phyloP scores from a whole-genome alignment of 2,329 filamentous ascomycete genomes.

The Cladobotryum protrusum region DNA sequence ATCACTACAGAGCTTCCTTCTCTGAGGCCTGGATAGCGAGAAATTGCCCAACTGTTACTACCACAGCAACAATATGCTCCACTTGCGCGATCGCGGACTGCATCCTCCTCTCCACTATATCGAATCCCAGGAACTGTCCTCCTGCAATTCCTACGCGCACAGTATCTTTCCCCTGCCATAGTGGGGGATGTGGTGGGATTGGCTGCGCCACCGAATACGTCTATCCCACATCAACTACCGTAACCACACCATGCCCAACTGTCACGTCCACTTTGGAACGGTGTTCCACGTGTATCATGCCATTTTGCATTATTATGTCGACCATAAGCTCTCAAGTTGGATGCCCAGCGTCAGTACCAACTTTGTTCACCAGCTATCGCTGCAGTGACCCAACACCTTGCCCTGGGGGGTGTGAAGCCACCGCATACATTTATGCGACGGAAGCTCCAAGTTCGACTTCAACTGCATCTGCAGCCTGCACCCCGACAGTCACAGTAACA shows the following conservation, averaged over 20 bases:
- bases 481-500: constrained; percentile 15
- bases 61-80: constrained; percentile 25
- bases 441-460: not conserved
- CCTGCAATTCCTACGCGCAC: constrained; percentile 22
- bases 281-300: not conserved
- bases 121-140: constrained; percentile 25
- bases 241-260: not conserved
- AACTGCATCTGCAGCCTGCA: constrained; percentile 1
- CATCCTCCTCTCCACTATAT: constrained; percentile 25
- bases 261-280: not conserved
- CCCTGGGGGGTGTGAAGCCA: not conserved
- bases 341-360: not conserved
- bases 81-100: constrained; percentile 28
- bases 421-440: not conserved
- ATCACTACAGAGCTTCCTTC: not conserved
- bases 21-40: not conserved
- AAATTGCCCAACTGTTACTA: constrained; percentile 29
- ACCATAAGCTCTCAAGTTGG: not conserved
- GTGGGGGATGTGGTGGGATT: constrained; percentile 16
- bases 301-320: not conserved
- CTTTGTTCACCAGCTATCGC: not conserved
- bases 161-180: constrained; percentile 18
- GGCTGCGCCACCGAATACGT: constrained; percentile 22
- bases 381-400: not conserved
- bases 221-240: constrained; percentile 1